A percentile compares a stretch with the other conserved stretches of the same genome.
These are phyloP conservation scores for Suillus americanus DNA, from an alignment of 768 basidiomycete genomes.

Conservation along the genomic window DNA sequence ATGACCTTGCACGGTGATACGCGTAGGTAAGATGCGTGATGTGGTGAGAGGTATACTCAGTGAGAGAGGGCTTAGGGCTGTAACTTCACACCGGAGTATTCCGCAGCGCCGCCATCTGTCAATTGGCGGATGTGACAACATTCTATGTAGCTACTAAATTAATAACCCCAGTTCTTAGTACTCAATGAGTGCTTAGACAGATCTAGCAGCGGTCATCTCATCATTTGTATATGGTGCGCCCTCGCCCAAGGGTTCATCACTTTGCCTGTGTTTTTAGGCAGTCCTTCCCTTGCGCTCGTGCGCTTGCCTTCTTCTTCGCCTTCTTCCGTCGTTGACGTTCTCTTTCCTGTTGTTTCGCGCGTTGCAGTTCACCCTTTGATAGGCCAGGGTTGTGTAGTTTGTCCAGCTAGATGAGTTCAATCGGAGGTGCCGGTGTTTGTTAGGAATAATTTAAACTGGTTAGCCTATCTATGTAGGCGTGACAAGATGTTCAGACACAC, in stretches of 20 bases:
- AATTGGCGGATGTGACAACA: too few relatives aligned
- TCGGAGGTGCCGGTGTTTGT: neutral
- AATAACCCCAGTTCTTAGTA: neutral
- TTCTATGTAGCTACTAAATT: neutral
- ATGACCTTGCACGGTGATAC: neutral
- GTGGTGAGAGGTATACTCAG: neutral
- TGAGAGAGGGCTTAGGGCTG: neutral
- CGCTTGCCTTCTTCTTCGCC: conserved; percentile 61
- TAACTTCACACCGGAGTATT: conserved; percentile 20
- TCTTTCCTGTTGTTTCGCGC: conserved; percentile 74
- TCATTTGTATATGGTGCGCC: too few relatives aligned
- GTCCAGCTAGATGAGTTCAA: conserved; percentile 54
- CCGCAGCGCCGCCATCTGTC: conserved; percentile 8
- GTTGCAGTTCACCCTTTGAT: conserved; percentile 65
- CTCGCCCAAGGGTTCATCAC: conserved; percentile 11
- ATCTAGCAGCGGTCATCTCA: neutral
- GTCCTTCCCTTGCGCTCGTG: conserved; percentile 21
- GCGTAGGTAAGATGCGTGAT: neutral
- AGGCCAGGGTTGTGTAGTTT: conserved; percentile 71
- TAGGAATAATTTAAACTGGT: neutral
- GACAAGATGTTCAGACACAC: conserved; percentile 32
- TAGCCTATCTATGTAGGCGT: conserved; percentile 18
- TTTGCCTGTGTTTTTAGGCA: conserved; percentile 10
- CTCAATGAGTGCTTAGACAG: too few relatives aligned
- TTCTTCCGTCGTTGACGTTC: conserved; percentile 77